Evolutionary conservation across 1,139 yeast species (phyloP), one percentile per base, ranked within the genome.

Genomic region (Nadsonia starkeyi-henricii): DNA sequence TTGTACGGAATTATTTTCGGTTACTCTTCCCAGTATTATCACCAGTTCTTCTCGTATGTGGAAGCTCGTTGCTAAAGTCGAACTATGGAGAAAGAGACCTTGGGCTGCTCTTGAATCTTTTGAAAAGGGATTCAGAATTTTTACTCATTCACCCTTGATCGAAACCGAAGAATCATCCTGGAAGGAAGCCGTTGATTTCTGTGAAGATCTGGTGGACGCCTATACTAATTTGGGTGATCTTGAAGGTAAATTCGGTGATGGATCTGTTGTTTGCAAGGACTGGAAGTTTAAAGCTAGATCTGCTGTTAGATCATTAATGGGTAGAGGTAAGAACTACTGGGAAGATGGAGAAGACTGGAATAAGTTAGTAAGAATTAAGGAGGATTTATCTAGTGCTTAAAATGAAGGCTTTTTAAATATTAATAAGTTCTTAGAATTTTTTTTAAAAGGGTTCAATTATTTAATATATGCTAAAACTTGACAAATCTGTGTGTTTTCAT

Each of bases 251-350:
- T 78, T 81, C 56, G 85, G 83, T 26, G 88, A 86, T 2, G 96
- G 81, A 1, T 88, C 84, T 57, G 60, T 83, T 17, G 95, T 91
- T 4, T 88, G 96, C 62, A 77, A 80, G 57, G 95, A 88, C 61
- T 89, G 97, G 97, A 82, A 77, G 59, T 85, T 82, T 66, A 88
- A 88, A 62, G 81, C 94, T 1, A 74, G 79, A 54, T 75, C 84
- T 12, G 71, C 85, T 0, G 73, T 88, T 17, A 73, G 95, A 57
- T 75, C 86, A 1, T 68, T 88, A 54, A 74, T 84, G 76, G 81
- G 93, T 23, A 83, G 81, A 59, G 96, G 95, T 17, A 82, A 77
- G 58, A 70, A 72, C 33, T 75, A 73, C 59, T 86, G 94, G 95
- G 89, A 85, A 58, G 89, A 76, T 54, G 72, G 84, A 2, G 79